Evolutionary conservation across 345 rosid genomes (phyloP).

Genomic region (Abelmoschus esculentus): DNA sequence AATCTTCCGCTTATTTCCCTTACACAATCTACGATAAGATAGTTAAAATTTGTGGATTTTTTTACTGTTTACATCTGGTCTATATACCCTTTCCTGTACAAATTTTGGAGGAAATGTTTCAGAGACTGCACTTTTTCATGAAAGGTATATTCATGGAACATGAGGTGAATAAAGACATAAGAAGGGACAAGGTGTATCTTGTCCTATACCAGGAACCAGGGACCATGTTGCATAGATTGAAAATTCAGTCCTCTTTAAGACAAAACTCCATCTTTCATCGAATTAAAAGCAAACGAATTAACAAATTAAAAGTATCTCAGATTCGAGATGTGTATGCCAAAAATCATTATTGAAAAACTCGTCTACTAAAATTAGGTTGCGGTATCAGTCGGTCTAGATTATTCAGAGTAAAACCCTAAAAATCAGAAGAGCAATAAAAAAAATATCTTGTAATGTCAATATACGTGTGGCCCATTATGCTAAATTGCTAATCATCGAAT

Average conservation of each 20-base stretch:
- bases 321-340: too few relatives aligned
- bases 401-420: too few relatives aligned
- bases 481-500: too few relatives aligned
- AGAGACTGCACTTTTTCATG: conserved; percentile 19
- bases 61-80: not conserved
- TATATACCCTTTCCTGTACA: not conserved
- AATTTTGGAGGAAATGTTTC: conserved; percentile 1
- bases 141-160: conserved; percentile 8
- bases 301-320: too few relatives aligned
- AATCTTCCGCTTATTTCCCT: not conserved
- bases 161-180: conserved; percentile 13
- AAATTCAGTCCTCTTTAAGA: not conserved
- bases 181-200: conserved; percentile 15
- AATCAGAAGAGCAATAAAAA: too few relatives aligned
- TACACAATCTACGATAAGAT: not conserved
- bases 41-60: not conserved
- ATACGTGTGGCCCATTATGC: too few relatives aligned
- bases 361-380: too few relatives aligned
- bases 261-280: not conserved
- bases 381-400: too few relatives aligned
- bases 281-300: too few relatives aligned
- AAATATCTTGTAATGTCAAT: too few relatives aligned
- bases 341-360: too few relatives aligned
- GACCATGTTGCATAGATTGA: conserved; percentile 12
- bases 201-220: conserved; percentile 6